These are phyloP conservation scores for Pleurostoma richardsiae DNA, from an alignment of 2,329 filamentous ascomycete genomes.

Conservation along the genomic window DNA sequence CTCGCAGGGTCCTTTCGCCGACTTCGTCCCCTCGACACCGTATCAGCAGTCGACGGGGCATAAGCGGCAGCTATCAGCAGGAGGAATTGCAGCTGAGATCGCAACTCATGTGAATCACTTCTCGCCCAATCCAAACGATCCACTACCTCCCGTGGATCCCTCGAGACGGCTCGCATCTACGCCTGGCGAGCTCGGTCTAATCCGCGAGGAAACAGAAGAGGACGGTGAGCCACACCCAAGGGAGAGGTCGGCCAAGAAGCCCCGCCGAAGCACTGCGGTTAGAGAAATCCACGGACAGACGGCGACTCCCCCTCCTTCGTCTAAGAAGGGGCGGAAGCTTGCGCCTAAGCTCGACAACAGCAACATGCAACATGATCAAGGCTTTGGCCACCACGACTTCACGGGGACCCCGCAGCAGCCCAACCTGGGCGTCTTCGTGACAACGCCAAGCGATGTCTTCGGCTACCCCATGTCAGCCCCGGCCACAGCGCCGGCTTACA, in stretches of 20 bases:
- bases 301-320: constrained; percentile 55
- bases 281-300: constrained; percentile 41
- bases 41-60: constrained; percentile 28
- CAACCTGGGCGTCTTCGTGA: constrained; percentile 41
- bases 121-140: constrained; percentile 42
- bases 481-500: constrained; percentile 38
- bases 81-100: constrained; percentile 43
- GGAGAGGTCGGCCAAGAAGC: constrained; percentile 36
- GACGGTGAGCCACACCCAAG: constrained; percentile 14
- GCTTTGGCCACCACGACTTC: constrained; percentile 47
- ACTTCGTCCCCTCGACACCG: constrained; percentile 33
- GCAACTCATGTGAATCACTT: constrained; percentile 60
- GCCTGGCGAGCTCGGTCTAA: constrained; percentile 21
- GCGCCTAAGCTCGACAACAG: constrained; percentile 37
- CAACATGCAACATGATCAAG: constrained; percentile 55
- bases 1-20: constrained; percentile 37
- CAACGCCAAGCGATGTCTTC: constrained; percentile 50
- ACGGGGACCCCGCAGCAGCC: constrained; percentile 42
- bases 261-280: constrained; percentile 32
- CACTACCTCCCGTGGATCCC: constrained; percentile 54
- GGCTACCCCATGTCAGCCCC: constrained; percentile 56
- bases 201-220: constrained; percentile 18
- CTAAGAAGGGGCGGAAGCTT: constrained; percentile 51
- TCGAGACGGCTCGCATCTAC: constrained; percentile 55
- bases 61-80: constrained; percentile 47